Base-by-base conservation (phyloP, 805 yeast species). In the Pachysolen tannophilus region DNA sequence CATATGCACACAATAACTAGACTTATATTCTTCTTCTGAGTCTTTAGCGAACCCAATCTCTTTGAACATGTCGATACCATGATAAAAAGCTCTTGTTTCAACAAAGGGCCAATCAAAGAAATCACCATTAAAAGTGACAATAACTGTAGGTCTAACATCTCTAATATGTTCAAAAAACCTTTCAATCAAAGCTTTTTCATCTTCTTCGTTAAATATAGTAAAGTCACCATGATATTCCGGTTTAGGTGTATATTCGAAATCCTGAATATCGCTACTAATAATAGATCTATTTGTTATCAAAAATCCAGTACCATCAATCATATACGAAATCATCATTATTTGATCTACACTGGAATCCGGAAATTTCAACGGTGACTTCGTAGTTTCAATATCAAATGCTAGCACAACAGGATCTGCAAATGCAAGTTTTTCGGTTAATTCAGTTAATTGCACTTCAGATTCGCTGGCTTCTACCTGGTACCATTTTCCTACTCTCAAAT, bases 31-130 rank as follows among this genome's bases (percentile, higher is more conserved):
- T 28, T 86, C 95, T 49, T 86, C 95, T 27, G 69, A 61, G 53
- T 90, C 97, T 34, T 78, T 77, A 2, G 85, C 85, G 56, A 92
- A 92, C 2, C 99, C 99, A 48, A 90, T 90, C 54, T 90, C 97
- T 28, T 82, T 81, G 52, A 75, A 82, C 92, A 92, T 81, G 53
- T 82, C 80, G 44, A 92, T 55, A 11, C 84, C 96, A 55, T 92
- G 94, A 40, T 75, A 75, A 16, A 78, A 62, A 2, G 97, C 80
- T 52, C 99, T 68, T 10, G 83, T 80, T 46, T 88, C 97, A 3
- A 92, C 90, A 54, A 87, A 92, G 2, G 99, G 99, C 97, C 98
- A 92, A 65, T 92, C 99, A 60, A 92, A 92, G 52, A 88, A 90
- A 55, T 92, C 99, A 67, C 99, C 99, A 60, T 92, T 92, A 50